Percentiles rank a stretch among this genome's conserved stretches.
phyloP scores from a whole-genome alignment of 164 flowering plant genomes.

The Annona cherimola region DNA sequence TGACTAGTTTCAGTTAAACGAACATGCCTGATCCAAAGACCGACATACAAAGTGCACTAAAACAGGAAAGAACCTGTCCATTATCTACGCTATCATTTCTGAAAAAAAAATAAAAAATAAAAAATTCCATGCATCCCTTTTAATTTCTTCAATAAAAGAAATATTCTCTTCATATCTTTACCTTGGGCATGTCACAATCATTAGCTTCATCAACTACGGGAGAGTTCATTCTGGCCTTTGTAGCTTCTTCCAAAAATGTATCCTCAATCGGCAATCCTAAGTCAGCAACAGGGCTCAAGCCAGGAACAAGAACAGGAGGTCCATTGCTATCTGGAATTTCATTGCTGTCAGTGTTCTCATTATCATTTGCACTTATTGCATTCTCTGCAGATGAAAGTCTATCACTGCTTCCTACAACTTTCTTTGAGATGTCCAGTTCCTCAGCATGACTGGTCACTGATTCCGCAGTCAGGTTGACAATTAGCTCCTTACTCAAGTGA shows the following conservation, averaged over 20 bases:
- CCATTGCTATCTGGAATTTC: constrained; percentile 11
- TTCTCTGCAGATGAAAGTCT: constrained; percentile 5
- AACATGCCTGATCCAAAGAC: not conserved
- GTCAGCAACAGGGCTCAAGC: constrained; percentile 28
- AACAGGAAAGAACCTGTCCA: not conserved
- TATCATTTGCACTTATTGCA: not conserved
- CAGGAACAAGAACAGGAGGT: constrained; percentile 29
- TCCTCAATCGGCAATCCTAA: constrained; percentile 16
- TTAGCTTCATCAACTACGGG: constrained; percentile 22
- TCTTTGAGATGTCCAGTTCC: constrained; percentile 2
- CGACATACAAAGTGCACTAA: not conserved
- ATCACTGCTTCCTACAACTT: constrained; percentile 13
- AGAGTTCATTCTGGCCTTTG: constrained; percentile 6
- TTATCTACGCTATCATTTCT: no score
- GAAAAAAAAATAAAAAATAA: no score
- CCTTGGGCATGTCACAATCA: constrained; percentile 26
- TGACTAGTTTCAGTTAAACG: not conserved
- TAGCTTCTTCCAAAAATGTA: constrained; percentile 10
- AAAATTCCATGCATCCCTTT: no score
- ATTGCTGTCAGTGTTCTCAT: no score
- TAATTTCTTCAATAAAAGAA: no score
- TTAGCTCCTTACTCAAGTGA: not conserved
- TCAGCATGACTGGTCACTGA: constrained; percentile 2
- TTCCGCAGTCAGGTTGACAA: constrained; percentile 35
- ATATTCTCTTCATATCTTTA: constrained; percentile 29